phyloP scores from a whole-genome alignment of 2,329 filamentous ascomycete genomes.

The Sphaerulina vaccinii region DNA sequence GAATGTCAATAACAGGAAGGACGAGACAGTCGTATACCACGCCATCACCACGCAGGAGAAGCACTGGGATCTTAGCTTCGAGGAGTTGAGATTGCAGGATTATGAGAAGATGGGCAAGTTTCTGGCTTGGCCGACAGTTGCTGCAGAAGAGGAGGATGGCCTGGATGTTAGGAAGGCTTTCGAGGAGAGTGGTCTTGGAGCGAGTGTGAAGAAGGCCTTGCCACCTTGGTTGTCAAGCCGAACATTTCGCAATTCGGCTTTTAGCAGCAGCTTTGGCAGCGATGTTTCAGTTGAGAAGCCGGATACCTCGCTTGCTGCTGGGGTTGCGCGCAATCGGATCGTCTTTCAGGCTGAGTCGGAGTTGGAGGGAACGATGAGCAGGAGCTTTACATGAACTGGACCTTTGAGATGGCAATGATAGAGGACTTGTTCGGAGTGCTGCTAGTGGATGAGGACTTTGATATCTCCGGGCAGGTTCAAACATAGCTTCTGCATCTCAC shows the following conservation, averaged over 20 bases:
- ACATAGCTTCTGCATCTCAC: too few species aligned
- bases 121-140: not conserved
- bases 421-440: too few species aligned
- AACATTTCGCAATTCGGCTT: conserved; percentile 3
- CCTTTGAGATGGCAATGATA: too few species aligned
- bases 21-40: not conserved
- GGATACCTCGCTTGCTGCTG: not conserved
- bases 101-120: not conserved
- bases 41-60: not conserved
- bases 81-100: conserved; percentile 3
- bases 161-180: too few species aligned
- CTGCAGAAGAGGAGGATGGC: too few species aligned
- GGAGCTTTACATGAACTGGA: too few species aligned
- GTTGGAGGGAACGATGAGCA: too few species aligned
- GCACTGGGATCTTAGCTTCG: conserved; percentile 1
- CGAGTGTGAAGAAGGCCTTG: not conserved
- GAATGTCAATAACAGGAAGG: not conserved
- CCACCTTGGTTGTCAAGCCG: conserved; percentile 7
- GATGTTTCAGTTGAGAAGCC: not conserved
- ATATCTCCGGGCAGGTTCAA: too few species aligned
- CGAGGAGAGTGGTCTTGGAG: not conserved
- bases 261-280: not conserved
- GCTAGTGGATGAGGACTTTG: too few species aligned
- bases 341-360: not conserved
- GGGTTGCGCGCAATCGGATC: not conserved